Percentiles rank a stretch among this genome's conserved stretches.
These are phyloP conservation scores for Striga asiatica DNA, from an alignment of 257 asterid species.

Conservation along the genomic window DNA sequence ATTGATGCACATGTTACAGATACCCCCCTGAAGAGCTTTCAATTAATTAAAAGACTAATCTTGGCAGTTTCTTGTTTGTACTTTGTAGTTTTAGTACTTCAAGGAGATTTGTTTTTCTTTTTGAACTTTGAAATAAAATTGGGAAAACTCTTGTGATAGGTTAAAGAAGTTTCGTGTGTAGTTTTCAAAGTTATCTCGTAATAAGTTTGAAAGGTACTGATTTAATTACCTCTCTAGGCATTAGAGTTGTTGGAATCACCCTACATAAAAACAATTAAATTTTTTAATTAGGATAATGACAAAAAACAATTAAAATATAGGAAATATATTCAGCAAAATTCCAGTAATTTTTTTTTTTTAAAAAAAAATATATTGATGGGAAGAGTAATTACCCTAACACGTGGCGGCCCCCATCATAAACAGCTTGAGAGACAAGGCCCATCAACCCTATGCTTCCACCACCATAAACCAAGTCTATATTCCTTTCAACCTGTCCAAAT, in stretches of 20 bases:
- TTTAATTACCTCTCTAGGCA: slow-evolving; percentile 89
- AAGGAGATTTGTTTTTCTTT: too few species aligned
- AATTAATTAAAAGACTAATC: too few species aligned
- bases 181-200: too few species aligned
- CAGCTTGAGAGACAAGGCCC: slow-evolving; percentile 82
- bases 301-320: background rate
- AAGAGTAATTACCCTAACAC: slow-evolving; percentile 51
- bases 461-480: slow-evolving; percentile 81
- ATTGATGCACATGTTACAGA: too few species aligned
- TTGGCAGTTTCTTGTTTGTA: too few species aligned
- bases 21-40: too few species aligned
- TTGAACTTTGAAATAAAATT: too few species aligned
- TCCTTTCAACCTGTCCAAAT: slow-evolving; percentile 72
- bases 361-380: background rate
- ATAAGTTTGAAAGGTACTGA: background rate
- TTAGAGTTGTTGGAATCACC: slow-evolving; percentile 73
- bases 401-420: slow-evolving; percentile 79
- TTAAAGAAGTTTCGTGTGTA: too few species aligned
- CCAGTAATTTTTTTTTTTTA: background rate
- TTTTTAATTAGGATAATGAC: background rate
- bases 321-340: too few species aligned
- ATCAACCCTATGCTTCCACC: slow-evolving; percentile 87
- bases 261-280: slow-evolving; percentile 25
- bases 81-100: too few species aligned
- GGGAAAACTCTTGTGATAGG: too few species aligned